These are phyloP conservation scores for Colletotrichum nymphaeae DNA, from an alignment of 2,329 filamentous ascomycete species.

Conservation along the genomic window DNA sequence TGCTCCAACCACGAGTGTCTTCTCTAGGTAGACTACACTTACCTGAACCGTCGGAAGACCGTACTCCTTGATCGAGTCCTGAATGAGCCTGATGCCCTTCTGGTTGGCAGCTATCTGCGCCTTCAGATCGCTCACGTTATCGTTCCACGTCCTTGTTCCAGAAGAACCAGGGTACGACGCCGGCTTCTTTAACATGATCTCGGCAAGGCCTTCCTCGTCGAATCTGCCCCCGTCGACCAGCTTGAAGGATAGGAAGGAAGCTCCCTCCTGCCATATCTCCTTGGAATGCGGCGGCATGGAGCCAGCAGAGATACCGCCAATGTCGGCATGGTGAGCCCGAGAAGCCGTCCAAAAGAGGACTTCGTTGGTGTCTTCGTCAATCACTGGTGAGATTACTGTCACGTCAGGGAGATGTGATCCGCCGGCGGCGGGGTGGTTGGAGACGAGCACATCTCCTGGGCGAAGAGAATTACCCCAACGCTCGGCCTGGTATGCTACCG, in stretches of 20 bases:
- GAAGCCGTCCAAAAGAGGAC: slow-evolving; percentile 87
- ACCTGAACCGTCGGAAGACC: slow-evolving; percentile 59
- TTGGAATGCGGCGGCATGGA: slow-evolving; percentile 82
- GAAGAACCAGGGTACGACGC: slow-evolving; percentile 74
- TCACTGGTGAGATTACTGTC: slow-evolving; percentile 82
- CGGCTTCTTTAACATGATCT: slow-evolving; percentile 78
- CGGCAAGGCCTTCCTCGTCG: slow-evolving; percentile 80
- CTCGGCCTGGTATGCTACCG: slow-evolving; percentile 79
- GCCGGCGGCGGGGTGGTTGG: slow-evolving; percentile 85
- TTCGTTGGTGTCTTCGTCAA: slow-evolving; percentile 66
- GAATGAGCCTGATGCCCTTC: slow-evolving; percentile 84
- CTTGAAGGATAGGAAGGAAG: slow-evolving; percentile 72
- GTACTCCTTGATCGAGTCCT: slow-evolving; percentile 81
- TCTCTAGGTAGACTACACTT: neutral
- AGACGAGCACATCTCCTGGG: slow-evolving; percentile 82
- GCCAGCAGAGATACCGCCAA: slow-evolving; percentile 82
- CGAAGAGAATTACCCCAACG: slow-evolving; percentile 83
- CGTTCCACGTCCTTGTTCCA: neutral
- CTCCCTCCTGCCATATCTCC: slow-evolving; percentile 71
- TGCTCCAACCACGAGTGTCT: fast-evolving
- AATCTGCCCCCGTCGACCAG: slow-evolving; percentile 81
- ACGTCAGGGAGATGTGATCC: slow-evolving; percentile 87
- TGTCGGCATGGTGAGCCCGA: slow-evolving; percentile 86
- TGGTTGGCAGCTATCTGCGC: slow-evolving; percentile 73
- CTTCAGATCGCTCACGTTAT: neutral